A percentile compares a stretch with the other conserved stretches of the same genome.
phyloP scores from a whole-genome alignment of 441 rosid genomes.

The Euphorbia neoarborescens region DNA sequence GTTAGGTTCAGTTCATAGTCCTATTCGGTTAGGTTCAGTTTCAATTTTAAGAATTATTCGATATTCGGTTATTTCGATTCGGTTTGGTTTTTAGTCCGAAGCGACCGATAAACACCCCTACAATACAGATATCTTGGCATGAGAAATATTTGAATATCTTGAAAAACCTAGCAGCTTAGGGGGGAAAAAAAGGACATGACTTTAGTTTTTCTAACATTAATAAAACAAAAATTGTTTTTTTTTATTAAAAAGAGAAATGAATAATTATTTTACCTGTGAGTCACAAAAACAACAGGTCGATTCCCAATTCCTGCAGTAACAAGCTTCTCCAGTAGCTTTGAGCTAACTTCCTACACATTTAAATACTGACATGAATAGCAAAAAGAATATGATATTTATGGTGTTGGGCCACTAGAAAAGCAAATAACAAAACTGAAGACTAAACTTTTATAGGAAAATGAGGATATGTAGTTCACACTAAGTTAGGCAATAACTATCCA shows the following conservation, averaged over 20 bases:
- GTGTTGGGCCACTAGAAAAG: neutral
- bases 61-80: no score
- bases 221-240: neutral
- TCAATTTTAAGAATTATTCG: no score
- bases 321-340: slow-evolving; percentile 66
- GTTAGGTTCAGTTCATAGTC: no score
- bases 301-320: slow-evolving; percentile 88
- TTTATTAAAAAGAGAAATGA: neutral
- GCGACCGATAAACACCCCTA: no score
- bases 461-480: neutral
- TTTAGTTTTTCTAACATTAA: neutral
- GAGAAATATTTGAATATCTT: neutral
- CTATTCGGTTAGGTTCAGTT: no score
- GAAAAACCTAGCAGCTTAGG: neutral
- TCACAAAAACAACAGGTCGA: slow-evolving; percentile 94
- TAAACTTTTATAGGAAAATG: neutral
- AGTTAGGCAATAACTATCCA: neutral
- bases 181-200: neutral
- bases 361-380: slow-evolving; percentile 18
- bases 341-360: slow-evolving; percentile 74
- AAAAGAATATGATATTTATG: slow-evolving; percentile 4
- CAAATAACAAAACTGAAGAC: neutral
- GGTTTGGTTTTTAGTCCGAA: no score
- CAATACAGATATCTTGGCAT: neutral
- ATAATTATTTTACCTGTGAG: slow-evolving; percentile 63